These are phyloP conservation scores for Leucoagaricus sp. DNA, from an alignment of 1,284 basidiomycete species.

Conservation along the genomic window DNA sequence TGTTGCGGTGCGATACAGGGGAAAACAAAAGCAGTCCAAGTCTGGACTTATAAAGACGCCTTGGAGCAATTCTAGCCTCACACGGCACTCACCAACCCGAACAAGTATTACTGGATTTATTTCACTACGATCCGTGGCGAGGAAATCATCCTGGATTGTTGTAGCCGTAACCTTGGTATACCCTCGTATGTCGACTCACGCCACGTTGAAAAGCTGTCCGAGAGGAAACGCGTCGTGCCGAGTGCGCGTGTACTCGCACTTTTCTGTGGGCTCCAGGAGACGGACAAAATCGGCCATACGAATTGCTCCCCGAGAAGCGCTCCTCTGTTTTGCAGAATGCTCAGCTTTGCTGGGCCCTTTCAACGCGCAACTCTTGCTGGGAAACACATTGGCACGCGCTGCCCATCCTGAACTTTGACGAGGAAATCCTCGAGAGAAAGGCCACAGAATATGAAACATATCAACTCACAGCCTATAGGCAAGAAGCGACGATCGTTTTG, in stretches of 20 bases:
- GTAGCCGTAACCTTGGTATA: slow-evolving; percentile 43
- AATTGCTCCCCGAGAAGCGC: slow-evolving; percentile 29
- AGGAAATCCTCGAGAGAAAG: slow-evolving; percentile 15
- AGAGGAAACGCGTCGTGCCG: slow-evolving; percentile 2
- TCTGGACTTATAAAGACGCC: slow-evolving; percentile 35
- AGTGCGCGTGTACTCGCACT: slow-evolving; percentile 24
- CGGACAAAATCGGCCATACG: slow-evolving; percentile 16
- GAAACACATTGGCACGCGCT: slow-evolving; percentile 3
- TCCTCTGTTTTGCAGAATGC: slow-evolving; percentile 37
- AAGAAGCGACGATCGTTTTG: slow-evolving; percentile 12
- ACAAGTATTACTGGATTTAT: slow-evolving; percentile 48
- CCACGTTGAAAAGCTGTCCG: neutral
- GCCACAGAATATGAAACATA: slow-evolving; percentile 23
- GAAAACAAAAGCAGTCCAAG: slow-evolving; percentile 24
- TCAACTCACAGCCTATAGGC: slow-evolving; percentile 19
- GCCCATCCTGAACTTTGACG: neutral
- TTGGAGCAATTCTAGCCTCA: slow-evolving; percentile 23
- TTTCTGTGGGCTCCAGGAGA: slow-evolving; percentile 2
- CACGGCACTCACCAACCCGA: slow-evolving; percentile 37
- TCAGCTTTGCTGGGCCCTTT: slow-evolving; percentile 24
- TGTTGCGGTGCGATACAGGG: slow-evolving; percentile 32
- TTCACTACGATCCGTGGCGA: slow-evolving; percentile 43
- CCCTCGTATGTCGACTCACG: slow-evolving; percentile 23
- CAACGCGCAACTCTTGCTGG: neutral
- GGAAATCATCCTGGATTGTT: slow-evolving; percentile 37